These are phyloP conservation scores for Penicillium alfredii DNA, from an alignment of 495 filamentous ascomycete genomes.

Conservation along the genomic window DNA sequence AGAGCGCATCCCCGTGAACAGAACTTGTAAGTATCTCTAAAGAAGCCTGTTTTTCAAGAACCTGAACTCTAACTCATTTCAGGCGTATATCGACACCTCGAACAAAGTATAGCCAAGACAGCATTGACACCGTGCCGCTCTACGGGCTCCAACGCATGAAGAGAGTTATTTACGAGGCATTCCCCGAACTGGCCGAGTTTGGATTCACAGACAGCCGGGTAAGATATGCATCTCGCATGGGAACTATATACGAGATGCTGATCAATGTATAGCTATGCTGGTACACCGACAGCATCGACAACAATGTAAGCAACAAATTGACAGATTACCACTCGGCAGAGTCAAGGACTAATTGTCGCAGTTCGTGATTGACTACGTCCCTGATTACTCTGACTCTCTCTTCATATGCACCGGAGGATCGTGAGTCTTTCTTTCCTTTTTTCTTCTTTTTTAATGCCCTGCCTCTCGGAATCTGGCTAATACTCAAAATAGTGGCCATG, in stretches of 20 bases:
- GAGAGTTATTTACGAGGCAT: constrained; percentile 9
- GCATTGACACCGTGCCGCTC: constrained; percentile 13
- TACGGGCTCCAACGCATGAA: constrained; percentile 15
- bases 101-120: constrained; percentile 14
- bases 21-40: constrained; percentile 3
- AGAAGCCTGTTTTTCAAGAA: too few species aligned
- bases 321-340: neutral
- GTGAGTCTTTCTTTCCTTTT: constrained; percentile 7
- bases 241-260: neutral
- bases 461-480: too few species aligned
- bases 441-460: too few species aligned
- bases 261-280: constrained; percentile 11
- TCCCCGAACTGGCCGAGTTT: constrained; percentile 10
- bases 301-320: constrained; percentile 8
- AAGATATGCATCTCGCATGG: neutral
- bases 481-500: constrained; percentile 9
- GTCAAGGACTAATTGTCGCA: neutral
- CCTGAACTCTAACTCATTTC: neutral
- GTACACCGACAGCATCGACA: constrained; percentile 16
- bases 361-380: constrained; percentile 15
- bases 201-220: constrained; percentile 12
- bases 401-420: constrained; percentile 16
- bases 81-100: constrained; percentile 15
- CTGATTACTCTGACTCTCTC: constrained; percentile 9
- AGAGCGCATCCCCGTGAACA: constrained; percentile 11